Conservation (phyloP, 1,284 basidiomycete genomes). For the Ceratobasidium sp. region DNA sequence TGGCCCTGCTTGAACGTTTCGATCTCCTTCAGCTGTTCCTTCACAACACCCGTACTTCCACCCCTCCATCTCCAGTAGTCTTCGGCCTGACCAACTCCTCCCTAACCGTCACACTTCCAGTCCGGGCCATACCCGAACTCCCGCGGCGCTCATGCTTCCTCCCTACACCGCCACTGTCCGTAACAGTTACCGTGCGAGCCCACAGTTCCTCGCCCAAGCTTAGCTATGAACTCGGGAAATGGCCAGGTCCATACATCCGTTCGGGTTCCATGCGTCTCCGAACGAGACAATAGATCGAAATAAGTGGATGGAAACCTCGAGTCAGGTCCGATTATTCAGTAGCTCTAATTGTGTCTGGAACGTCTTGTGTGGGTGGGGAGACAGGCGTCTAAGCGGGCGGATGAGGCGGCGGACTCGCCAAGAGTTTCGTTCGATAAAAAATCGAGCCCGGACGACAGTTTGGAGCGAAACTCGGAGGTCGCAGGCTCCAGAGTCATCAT, state of each 20-base stretch:
- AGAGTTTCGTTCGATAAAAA: constrained; percentile 94
- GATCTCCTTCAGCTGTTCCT: constrained; percentile 59
- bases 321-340: constrained; percentile 79
- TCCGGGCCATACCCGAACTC: constrained; percentile 69
- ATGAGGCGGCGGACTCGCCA: constrained; percentile 74
- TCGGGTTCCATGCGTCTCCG: constrained; percentile 96
- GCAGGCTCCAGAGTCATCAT: constrained; percentile 47
- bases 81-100: constrained; percentile 73
- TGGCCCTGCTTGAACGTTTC: constrained; percentile 51
- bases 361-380: constrained; percentile 62
- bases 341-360: constrained; percentile 62
- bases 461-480: constrained; percentile 57
- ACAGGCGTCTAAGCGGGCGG: constrained; percentile 56
- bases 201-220: constrained; percentile 53
- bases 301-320: constrained; percentile 91
- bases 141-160: constrained; percentile 78
- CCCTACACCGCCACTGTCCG: constrained; percentile 66
- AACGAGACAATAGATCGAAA: constrained; percentile 97
- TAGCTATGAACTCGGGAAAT: constrained; percentile 93
- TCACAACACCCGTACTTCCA: constrained; percentile 55
- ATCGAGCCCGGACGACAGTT: constrained; percentile 91
- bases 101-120: constrained; percentile 62
- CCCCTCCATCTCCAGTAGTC: constrained; percentile 55
- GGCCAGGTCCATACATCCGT: constrained; percentile 90
- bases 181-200: constrained; percentile 73